Evolutionary conservation across 106 monocot species (phyloP).

Genomic region (Vanilla planifolia): DNA sequence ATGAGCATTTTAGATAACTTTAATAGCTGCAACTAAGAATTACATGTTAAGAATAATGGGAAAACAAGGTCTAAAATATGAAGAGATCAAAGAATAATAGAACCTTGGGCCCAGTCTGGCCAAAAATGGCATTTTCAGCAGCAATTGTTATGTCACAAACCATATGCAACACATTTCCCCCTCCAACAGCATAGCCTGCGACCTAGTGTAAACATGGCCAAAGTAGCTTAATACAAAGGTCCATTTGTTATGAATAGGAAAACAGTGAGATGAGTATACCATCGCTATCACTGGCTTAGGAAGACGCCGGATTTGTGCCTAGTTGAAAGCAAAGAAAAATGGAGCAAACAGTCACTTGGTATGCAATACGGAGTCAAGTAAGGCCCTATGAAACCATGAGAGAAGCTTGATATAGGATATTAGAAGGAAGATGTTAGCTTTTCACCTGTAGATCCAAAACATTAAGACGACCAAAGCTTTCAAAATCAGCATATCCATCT

Average conservation of each 20-base stretch:
- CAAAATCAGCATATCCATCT: constrained; percentile 89
- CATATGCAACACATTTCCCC: constrained; percentile 90
- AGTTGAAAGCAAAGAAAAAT: constrained; percentile 5
- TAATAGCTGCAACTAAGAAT: neutral
- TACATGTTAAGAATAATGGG: neutral
- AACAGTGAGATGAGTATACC: constrained; percentile 38
- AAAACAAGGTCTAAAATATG: neutral
- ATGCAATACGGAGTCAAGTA: neutral
- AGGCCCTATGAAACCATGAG: no score
- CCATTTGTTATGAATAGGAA: neutral
- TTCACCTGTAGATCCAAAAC: constrained; percentile 87
- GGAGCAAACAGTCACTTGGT: neutral
- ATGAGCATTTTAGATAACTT: neutral
- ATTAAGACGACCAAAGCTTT: constrained; percentile 75
- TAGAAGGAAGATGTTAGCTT: neutral
- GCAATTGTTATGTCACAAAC: constrained; percentile 96
- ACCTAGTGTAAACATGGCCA: constrained; percentile 37
- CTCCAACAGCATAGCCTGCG: constrained; percentile 94
- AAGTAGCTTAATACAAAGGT: neutral
- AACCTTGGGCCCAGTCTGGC: constrained; percentile 85
- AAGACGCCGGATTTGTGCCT: constrained; percentile 93
- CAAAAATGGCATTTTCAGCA: constrained; percentile 96
- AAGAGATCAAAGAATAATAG: constrained; percentile 5
- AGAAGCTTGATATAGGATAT: no score
- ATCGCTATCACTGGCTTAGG: constrained; percentile 98